A percentile compares a stretch with the other conserved stretches of the same genome.
These are phyloP conservation scores for Coemansia sp. DNA, from an alignment of 192 early-diverging fungal genomes.

Conservation along the genomic window DNA sequence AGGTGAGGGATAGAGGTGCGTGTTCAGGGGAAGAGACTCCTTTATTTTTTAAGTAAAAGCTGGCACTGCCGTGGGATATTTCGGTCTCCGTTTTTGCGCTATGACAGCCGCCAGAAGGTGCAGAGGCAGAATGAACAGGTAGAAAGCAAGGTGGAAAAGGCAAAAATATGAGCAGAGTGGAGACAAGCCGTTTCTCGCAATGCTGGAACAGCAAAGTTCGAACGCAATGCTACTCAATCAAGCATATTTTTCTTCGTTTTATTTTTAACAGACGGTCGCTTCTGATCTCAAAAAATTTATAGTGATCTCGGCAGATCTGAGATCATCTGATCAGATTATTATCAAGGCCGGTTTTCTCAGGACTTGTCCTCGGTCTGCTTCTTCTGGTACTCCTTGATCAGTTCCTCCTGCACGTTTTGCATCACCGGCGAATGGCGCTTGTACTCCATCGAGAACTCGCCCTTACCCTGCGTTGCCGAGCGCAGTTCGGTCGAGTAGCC, in stretches of 20 bases:
- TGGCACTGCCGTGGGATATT: not conserved
- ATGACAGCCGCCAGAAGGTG: not conserved
- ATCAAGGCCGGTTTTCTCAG: not conserved
- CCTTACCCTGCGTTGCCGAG: slow-evolving; percentile 91
- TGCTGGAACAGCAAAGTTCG: not conserved
- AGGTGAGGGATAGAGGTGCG: too few relatives aligned
- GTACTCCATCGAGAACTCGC: slow-evolving; percentile 98
- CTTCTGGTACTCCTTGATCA: slow-evolving; percentile 86
- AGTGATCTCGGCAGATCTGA: slow-evolving; percentile 7
- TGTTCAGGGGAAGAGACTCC: too few relatives aligned
- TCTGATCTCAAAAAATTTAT: slow-evolving; percentile 17
- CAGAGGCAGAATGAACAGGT: not conserved
- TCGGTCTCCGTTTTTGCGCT: not conserved
- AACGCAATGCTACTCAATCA: not conserved
- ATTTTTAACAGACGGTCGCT: not conserved
- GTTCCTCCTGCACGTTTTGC: slow-evolving; percentile 77
- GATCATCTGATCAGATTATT: not conserved
- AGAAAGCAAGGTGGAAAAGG: not conserved
- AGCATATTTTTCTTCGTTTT: not conserved
- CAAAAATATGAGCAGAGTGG: slow-evolving; percentile 1
- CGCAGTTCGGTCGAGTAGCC: slow-evolving; percentile 95
- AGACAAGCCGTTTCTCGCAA: not conserved
- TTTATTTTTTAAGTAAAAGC: not conserved
- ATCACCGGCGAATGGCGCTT: slow-evolving; percentile 79
- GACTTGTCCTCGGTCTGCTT: slow-evolving; percentile 55